A percentile compares a stretch with the other conserved stretches of the same genome.
These are phyloP conservation scores for Pestalotiopsis sp. DNA, from an alignment of 2,329 filamentous ascomycete genomes.

Conservation along the genomic window DNA sequence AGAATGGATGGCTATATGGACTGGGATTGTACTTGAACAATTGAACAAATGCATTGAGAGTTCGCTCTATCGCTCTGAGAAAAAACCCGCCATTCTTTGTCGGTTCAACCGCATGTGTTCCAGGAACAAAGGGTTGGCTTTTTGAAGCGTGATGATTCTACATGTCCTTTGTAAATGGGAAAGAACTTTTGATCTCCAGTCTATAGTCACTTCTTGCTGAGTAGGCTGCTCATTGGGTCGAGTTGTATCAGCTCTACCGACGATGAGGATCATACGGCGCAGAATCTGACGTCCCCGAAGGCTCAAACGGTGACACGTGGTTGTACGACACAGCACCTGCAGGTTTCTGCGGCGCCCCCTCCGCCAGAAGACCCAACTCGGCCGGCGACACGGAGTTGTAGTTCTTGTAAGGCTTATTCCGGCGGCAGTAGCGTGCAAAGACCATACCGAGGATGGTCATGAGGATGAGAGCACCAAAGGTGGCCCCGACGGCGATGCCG, in stretches of 20 bases:
- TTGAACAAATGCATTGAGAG: not conserved
- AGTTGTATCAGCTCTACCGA: not conserved
- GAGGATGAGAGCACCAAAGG: not conserved
- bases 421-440: not conserved
- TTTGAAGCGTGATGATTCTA: not conserved
- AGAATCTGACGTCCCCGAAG: not conserved
- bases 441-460: not conserved
- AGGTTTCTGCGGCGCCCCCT: not conserved
- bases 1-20: not conserved
- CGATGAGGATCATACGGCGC: conserved; percentile 4
- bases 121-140: not conserved
- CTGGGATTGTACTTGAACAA: not conserved
- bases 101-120: not conserved
- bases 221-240: too few species aligned
- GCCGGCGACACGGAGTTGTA: not conserved
- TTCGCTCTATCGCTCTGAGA: too few species aligned
- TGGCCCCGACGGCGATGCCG: not conserved
- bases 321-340: not conserved
- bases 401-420: too few species aligned
- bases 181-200: not conserved
- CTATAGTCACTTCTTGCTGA: not conserved
- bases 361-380: not conserved
- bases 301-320: not conserved
- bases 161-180: not conserved
- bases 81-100: too few species aligned